Evolutionary conservation across 306 rosid genomes (phyloP).

Genomic region (Cyamopsis tetragonoloba): DNA sequence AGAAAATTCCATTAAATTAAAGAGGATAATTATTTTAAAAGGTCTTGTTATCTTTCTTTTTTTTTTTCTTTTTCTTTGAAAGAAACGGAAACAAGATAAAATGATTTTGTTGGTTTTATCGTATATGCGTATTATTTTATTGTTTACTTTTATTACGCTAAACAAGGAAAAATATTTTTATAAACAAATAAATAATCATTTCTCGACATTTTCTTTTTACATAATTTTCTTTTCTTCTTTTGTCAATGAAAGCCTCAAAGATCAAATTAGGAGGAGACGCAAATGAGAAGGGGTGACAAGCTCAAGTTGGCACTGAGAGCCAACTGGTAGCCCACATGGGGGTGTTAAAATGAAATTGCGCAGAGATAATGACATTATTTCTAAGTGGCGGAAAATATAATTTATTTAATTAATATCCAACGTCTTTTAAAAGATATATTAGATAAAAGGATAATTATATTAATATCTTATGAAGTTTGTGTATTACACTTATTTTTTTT

Average conservation of each 20-base stretch:
- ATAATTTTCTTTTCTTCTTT: neutral
- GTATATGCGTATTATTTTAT: no score
- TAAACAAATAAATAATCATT: no score
- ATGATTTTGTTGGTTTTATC: no score
- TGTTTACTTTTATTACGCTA: no score
- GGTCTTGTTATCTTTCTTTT: neutral
- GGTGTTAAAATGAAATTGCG: neutral
- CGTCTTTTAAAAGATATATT: no score
- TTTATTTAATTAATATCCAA: neutral
- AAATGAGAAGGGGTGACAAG: slow-evolving; percentile 36
- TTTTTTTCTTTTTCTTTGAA: no score
- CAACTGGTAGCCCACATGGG: slow-evolving; percentile 14
- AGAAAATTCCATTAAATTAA: neutral
- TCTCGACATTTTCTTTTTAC: no score
- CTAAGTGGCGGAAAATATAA: neutral
- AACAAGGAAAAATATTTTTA: no score
- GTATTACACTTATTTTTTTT: no score
- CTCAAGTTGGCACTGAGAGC: slow-evolving; percentile 26
- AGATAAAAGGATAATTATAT: no score
- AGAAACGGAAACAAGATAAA: no score
- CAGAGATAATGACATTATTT: neutral
- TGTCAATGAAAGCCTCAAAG: neutral
- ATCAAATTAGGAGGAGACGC: neutral
- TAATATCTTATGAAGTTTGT: no score
- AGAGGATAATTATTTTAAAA: neutral